These are phyloP conservation scores for Bruguiera hainesii DNA, from an alignment of 441 rosid species.

Conservation along the genomic window DNA sequence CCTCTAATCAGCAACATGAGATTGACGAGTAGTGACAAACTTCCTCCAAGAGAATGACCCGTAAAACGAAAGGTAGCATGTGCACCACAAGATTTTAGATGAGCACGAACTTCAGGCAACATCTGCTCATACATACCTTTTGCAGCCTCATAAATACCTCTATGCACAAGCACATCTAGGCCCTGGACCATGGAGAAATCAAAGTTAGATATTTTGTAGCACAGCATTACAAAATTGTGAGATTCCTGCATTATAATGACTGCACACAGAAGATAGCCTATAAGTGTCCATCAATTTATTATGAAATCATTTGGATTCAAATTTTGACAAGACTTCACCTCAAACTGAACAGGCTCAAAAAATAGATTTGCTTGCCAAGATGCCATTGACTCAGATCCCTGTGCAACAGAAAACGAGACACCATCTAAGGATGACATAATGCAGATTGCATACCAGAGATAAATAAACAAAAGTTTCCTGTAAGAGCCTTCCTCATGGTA, in stretches of 20 bases:
- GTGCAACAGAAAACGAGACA: slow-evolving; percentile 18
- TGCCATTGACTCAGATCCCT: slow-evolving; percentile 91
- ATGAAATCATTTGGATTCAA: background rate
- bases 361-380: slow-evolving; percentile 97
- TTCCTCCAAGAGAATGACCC: slow-evolving; percentile 95
- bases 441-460: background rate
- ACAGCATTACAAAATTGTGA: background rate
- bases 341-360: slow-evolving; percentile 90
- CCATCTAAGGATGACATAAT: slow-evolving; percentile 4
- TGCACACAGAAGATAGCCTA: background rate
- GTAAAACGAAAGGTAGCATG: slow-evolving; percentile 76
- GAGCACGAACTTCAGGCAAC: slow-evolving; percentile 79
- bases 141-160: slow-evolving; percentile 98
- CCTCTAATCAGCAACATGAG: slow-evolving; percentile 78
- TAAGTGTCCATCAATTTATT: background rate
- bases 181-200: slow-evolving; percentile 43
- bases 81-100: slow-evolving; percentile 49
- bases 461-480: background rate
- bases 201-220: slow-evolving; percentile 3
- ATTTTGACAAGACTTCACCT: slow-evolving; percentile 41
- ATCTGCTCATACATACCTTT: slow-evolving; percentile 93
- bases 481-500: background rate
- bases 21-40: slow-evolving; percentile 76
- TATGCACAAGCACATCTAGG: slow-evolving; percentile 65
- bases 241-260: background rate